Conservation (phyloP, 2,329 filamentous ascomycete species). For the Penicillium sp. region DNA sequence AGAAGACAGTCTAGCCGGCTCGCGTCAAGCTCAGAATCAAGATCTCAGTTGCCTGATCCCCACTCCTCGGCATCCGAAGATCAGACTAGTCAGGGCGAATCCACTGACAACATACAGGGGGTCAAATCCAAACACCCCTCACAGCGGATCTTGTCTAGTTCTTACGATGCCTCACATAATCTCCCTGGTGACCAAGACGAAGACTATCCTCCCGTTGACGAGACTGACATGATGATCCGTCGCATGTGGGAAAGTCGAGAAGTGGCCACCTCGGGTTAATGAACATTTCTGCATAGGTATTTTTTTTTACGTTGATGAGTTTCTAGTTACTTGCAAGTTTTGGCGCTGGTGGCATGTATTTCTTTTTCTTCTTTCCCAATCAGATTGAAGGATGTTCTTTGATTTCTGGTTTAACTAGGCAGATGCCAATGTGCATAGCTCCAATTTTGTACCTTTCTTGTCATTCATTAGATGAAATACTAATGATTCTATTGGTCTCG, state of each 20-base stretch:
- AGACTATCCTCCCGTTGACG: constrained; percentile 28
- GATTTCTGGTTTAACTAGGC: not conserved
- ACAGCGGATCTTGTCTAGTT: constrained; percentile 36
- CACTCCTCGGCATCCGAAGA: constrained; percentile 32
- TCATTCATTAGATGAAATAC: not conserved
- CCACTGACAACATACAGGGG: constrained; percentile 23
- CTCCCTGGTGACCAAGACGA: constrained; percentile 23
- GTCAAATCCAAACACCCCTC: constrained; percentile 32
- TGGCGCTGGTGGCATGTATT: constrained; percentile 1
- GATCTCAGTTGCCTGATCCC: constrained; percentile 24
- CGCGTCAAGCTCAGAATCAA: constrained; percentile 23
- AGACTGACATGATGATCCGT: constrained; percentile 42
- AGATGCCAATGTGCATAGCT: not conserved
- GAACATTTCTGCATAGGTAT: not conserved
- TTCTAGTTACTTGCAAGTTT: constrained; percentile 4
- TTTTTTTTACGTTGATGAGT: constrained; percentile 19
- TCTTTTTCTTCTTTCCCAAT: constrained; percentile 2
- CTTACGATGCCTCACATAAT: constrained; percentile 31
- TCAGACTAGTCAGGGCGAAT: constrained; percentile 26
- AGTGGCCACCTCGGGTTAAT: constrained; percentile 37
- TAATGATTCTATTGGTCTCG: constrained; percentile 2
- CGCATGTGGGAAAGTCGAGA: constrained; percentile 47
- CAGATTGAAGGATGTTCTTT: not conserved
- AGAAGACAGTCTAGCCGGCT: constrained; percentile 20
- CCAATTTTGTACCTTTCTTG: not conserved